Conservation (phyloP, 108 stramenopile species). For the Pseudonitzschia multiseries region DNA sequence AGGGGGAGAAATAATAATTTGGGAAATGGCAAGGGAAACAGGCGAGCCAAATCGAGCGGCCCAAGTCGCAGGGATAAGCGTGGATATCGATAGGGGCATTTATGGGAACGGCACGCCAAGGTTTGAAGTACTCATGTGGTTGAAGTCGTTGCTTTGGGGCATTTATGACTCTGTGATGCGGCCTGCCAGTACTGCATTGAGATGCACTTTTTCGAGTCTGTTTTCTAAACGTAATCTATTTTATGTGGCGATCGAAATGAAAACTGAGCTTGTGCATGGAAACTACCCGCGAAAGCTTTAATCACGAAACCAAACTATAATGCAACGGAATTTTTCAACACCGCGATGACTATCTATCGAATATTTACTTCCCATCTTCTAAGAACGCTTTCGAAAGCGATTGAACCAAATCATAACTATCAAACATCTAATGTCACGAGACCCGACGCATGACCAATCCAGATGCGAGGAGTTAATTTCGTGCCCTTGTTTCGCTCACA, state of each 20-base stretch:
- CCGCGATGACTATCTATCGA: not conserved
- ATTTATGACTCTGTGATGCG: no score
- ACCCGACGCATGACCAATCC: slow-evolving; percentile 17
- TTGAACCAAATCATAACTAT: not conserved
- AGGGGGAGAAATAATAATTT: not conserved
- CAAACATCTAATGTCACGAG: not conserved
- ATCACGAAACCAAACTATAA: not conserved
- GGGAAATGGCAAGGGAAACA: not conserved
- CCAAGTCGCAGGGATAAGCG: slow-evolving; percentile 9
- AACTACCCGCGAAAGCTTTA: not conserved
- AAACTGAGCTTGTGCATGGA: no score
- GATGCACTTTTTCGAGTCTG: no score
- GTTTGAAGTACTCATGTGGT: not conserved
- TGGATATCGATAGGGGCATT: not conserved
- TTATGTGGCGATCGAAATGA: not conserved
- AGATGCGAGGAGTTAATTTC: not conserved
- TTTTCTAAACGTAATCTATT: no score
- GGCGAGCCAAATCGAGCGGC: slow-evolving; percentile 12
- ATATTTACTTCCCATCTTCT: not conserved
- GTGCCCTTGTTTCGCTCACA: not conserved
- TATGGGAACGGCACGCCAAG: not conserved
- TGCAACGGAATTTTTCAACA: no score
- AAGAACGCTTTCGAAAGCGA: not conserved
- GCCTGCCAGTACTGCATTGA: no score
- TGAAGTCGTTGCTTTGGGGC: no score